Base-by-base conservation (phyloP, 2,329 filamentous ascomycete species). In the Pyricularia grisea region DNA sequence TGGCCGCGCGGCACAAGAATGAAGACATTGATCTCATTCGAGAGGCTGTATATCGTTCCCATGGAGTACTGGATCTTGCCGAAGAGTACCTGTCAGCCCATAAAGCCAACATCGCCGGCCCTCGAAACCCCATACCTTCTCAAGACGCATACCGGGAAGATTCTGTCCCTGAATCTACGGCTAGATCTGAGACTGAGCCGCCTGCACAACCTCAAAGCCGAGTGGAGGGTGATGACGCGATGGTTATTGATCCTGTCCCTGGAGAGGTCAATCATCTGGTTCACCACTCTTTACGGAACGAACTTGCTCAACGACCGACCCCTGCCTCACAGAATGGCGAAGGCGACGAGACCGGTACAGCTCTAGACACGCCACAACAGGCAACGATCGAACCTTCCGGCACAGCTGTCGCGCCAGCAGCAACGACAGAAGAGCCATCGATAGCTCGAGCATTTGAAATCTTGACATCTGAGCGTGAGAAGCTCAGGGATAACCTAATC, bases 41-140 rank as follows among this genome's bases (percentile, higher is more conserved):
- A 36, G 94, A 98, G 78, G 93, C 92, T 33, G 81, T 95, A 0
- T 97, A 92, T 77, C 88, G 94, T 68, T 92, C 92, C 74, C 91
- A 92, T 74, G 92, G 92, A 69, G 85, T 85, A 68, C 74, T 79
- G 4, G 77, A 80, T 2, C 80, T 82, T 30, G 88, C 92, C 7
- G 81, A 83, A 42, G 91, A 95, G 69, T 98, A 98, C 76, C 95
- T 92, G 75, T 83, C 82, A 69, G 87, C 88, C 17, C 87, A 91
- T 70, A 81, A 78, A 65, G 81, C 84, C 69, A 83, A 87, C 63
- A 78, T 85, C 68, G 83, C 85, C 68, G 87, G 89, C 28, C 79
- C 83, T 6, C 85, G 90, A 60, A 87, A 92, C 71, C 89, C 90
- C 3, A 87, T 94, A 14, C 90, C 90, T 0, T 75, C 83, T 1